Evolutionary conservation across 2,329 filamentous ascomycete genomes (phyloP).

Genomic region (Ceratocystis cubensis): DNA sequence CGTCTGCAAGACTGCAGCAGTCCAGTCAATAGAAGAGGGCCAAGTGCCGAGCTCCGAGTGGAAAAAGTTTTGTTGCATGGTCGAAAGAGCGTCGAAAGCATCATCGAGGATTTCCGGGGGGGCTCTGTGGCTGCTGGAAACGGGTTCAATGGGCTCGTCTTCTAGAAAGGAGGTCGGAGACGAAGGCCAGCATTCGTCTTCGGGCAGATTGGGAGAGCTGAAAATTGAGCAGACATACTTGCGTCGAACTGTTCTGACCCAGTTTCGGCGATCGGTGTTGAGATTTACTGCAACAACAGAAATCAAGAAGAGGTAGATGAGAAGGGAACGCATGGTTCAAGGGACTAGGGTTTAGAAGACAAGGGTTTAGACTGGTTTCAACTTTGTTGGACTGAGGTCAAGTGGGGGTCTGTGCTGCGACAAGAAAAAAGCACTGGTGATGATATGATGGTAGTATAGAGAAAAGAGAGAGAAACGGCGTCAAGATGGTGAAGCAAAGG

Average conservation of each 20-base stretch:
- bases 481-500: too few species aligned
- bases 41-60: conserved; percentile 65
- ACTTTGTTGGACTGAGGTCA: too few species aligned
- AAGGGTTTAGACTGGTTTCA: too few species aligned
- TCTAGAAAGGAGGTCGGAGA: conserved; percentile 20
- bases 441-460: too few species aligned
- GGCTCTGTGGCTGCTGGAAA: conserved; percentile 11
- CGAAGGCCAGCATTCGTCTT: conserved; percentile 17
- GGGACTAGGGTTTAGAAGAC: neutral
- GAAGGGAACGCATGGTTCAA: conserved; percentile 13
- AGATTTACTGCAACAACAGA: conserved; percentile 17
- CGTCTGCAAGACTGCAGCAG: conserved; percentile 70
- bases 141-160: conserved; percentile 4
- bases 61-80: conserved; percentile 71
- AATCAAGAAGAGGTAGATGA: conserved; percentile 17
- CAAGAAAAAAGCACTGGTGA: too few species aligned
- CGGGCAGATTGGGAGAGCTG: conserved; percentile 14
- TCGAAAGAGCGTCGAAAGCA: conserved; percentile 52
- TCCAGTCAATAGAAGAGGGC: conserved; percentile 87
- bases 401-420: too few species aligned
- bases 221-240: conserved; percentile 22
- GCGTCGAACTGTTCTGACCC: conserved; percentile 14
- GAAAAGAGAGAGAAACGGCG: too few species aligned
- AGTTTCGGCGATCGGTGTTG: conserved; percentile 1
- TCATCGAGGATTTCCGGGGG: conserved; percentile 32